Evolutionary conservation across 108 stramenopile genomes (phyloP), one percentile per base, ranked within the genome.

Genomic region (Skeletonema potamos): DNA sequence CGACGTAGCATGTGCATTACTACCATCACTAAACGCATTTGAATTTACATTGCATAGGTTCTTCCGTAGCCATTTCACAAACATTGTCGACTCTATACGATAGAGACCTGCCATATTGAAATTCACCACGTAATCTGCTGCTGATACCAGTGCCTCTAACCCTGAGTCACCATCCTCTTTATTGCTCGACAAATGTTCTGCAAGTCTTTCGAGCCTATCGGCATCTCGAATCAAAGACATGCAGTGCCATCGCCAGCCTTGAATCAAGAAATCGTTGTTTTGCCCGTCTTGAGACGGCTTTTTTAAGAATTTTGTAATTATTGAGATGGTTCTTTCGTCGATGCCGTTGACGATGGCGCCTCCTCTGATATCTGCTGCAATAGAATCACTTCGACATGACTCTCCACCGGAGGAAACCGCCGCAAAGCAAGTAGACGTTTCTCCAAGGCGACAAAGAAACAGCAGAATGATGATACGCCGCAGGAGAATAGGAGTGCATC

Each of bases 181-280:
- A 12, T 36, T 24, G 4, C 73, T 41, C 8, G 72, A 58, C 18
- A 78, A 55, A 60, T 46, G 59, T 24, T 27, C 32, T 20, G 86
- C 85, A 24, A 90, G 68, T 13, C 60, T 64, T 61, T 84, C 58
- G 6, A 93, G 54, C 59, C 87, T 64, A 6, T 74, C 69, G 0
- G 86, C 67, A 62, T 93, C 88, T 60, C 92, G 85, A 8, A 85
- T 67, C 20, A 93, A 43, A 6, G 88, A 83, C 82, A 87, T 79
- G 59, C 83, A 81, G 65, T 93, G 92, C 92, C 92, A 93, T 63
- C 92, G 62, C 92, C 92, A 93, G 51, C 92, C 92, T 43, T 93
- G 92, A 26, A 93, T 84, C 48, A 51, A 51, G 48, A 51, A 51
- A 15, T 51, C 48, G 18, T 51, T 24, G 17, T 51, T 24, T 22